These are phyloP conservation scores for Diplodia mutila DNA, from an alignment of 2,329 filamentous ascomycete species.

Conservation along the genomic window DNA sequence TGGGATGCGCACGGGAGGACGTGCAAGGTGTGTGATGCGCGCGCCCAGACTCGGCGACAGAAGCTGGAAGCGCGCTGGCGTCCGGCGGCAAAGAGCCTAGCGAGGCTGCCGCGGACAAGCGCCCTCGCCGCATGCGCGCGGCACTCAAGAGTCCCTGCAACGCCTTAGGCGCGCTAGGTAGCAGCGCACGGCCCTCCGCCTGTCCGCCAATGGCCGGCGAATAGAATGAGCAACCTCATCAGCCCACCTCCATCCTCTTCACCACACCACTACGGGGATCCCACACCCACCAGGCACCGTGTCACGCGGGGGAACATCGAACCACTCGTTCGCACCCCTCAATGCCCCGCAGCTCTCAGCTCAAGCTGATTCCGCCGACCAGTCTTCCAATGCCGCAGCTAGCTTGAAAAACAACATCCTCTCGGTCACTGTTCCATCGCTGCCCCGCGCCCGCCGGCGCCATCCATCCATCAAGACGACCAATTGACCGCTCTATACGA, in stretches of 20 bases:
- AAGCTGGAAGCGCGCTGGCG: not conserved
- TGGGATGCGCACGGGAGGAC: not conserved
- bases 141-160: not conserved
- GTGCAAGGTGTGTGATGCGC: not conserved
- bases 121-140: not conserved
- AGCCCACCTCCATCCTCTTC: constrained; percentile 6
- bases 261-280: constrained; percentile 5
- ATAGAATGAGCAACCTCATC: not conserved
- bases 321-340: not conserved
- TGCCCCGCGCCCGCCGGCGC: not conserved
- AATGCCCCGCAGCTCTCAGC: not conserved
- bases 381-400: constrained; percentile 17
- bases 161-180: not conserved
- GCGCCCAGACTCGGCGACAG: not conserved
- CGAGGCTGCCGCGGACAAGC: not conserved
- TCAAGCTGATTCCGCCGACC: not conserved
- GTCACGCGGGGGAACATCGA: not conserved
- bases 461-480: not conserved
- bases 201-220: not conserved
- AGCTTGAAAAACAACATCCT: not conserved
- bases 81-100: not conserved
- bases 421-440: not conserved
- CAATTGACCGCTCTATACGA: constrained; percentile 40
- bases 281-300: constrained; percentile 6
- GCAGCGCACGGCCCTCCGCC: not conserved